These are phyloP conservation scores for Bryum argenteum DNA, from an alignment of 225 moss, liverwort and hornwort species.

Conservation along the genomic window DNA sequence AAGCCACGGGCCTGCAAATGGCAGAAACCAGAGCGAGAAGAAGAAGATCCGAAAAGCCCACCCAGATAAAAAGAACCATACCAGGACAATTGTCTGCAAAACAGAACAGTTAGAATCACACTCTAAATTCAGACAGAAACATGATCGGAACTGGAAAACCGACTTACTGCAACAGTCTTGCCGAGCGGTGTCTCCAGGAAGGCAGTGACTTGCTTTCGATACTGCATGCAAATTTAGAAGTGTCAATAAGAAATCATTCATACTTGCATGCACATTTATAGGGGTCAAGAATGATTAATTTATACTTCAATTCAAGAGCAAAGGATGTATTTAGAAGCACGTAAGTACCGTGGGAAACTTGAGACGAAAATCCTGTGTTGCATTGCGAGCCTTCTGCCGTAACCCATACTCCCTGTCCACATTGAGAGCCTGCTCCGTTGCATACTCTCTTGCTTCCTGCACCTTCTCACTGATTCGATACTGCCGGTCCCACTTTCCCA, in stretches of 20 bases:
- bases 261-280: too few relatives aligned
- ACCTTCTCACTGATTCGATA: constrained; percentile 71
- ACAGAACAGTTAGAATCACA: background rate
- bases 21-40: constrained; percentile 75
- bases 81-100: constrained; percentile 54
- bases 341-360: constrained; percentile 67
- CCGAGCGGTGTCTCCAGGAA: constrained; percentile 70
- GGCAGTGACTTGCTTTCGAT: constrained; percentile 56
- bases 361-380: constrained; percentile 66
- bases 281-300: too few relatives aligned
- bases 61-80: constrained; percentile 67
- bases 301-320: too few relatives aligned
- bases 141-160: background rate
- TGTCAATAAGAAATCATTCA: background rate
- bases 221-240: constrained; percentile 26
- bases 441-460: constrained; percentile 62
- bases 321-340: background rate
- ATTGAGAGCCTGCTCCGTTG: constrained; percentile 73
- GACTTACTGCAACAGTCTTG: constrained; percentile 55
- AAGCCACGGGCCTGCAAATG: constrained; percentile 64
- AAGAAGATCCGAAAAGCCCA: constrained; percentile 70
- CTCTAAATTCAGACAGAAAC: constrained; percentile 6
- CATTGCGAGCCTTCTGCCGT: constrained; percentile 75
- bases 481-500: constrained; percentile 73
- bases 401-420: constrained; percentile 74